Evolutionary conservation across 1,139 yeast genomes (phyloP).

Genomic region (Candida anutae): DNA sequence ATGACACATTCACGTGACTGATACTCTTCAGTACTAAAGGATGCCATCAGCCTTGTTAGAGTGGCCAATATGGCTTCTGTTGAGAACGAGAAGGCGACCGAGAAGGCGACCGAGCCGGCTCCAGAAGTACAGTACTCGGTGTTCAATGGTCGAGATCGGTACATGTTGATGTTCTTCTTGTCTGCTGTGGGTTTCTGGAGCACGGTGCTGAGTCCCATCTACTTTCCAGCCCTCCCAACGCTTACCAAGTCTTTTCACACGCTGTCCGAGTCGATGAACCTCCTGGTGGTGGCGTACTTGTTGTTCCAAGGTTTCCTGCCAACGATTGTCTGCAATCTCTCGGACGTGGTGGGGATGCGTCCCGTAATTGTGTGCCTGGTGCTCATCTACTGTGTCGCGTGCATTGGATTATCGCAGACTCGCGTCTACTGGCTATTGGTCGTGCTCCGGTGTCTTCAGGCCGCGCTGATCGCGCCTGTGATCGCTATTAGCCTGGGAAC

Average conservation of each 20-base stretch:
- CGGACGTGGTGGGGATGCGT: slow-evolving; percentile 63
- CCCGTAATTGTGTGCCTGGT: slow-evolving; percentile 54
- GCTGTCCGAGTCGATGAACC: slow-evolving; percentile 18
- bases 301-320: slow-evolving; percentile 42
- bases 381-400: slow-evolving; percentile 45
- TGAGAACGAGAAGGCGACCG: too few species aligned
- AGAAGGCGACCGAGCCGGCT: too few species aligned
- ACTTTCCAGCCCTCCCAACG: slow-evolving; percentile 35
- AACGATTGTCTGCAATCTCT: slow-evolving; percentile 52
- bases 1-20: too few species aligned
- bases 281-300: slow-evolving; percentile 32
- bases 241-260: slow-evolving; percentile 20
- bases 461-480: slow-evolving; percentile 35
- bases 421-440: slow-evolving; percentile 32
- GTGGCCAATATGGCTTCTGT: too few species aligned
- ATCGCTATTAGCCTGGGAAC: slow-evolving; percentile 33
- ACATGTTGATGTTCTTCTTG: slow-evolving; percentile 16
- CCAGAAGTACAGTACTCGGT: slow-evolving; percentile 9
- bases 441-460: slow-evolving; percentile 31
- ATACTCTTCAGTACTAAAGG: too few species aligned
- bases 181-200: slow-evolving; percentile 33
- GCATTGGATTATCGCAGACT: slow-evolving; percentile 53
- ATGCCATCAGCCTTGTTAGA: too few species aligned
- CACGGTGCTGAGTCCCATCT: slow-evolving; percentile 31
- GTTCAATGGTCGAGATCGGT: slow-evolving; percentile 8